Evolutionary conservation across 2,329 filamentous ascomycete genomes (phyloP), one percentile per base, ranked within the genome.

Genomic region (Apiospora arundinis): DNA sequence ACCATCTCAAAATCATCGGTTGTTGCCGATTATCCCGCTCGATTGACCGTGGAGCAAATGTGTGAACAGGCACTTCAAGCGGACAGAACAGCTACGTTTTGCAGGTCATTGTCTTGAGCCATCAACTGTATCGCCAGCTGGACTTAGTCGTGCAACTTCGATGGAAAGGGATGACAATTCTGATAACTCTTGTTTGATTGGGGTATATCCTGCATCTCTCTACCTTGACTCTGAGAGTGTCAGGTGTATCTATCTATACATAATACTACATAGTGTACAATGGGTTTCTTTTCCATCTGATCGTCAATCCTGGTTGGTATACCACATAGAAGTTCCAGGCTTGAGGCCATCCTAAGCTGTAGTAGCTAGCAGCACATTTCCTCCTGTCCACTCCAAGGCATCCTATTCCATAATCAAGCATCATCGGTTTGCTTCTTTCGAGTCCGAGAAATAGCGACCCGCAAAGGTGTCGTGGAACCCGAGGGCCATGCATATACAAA

Each of bases 401-500:
- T 56, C 25, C 25, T 16, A 28, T n/a, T 23, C 18, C 46, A 12
- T 3, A 45, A 16, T 12, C 42, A 45, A 45, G 9, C 49, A 14
- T 7, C 9, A 1, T 4, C 14, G 7, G 1, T 40, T 14, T 40
- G 16, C 16, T 21, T 23, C 21, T 5, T 63, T 40, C 56, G 18
- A 25, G 40, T 12, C 28, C 40, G 37, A 42, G 25, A 9, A 14
- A 69, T 23, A 16, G 25, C 9, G 0, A 71, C 44, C 4, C 37
- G 25, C 7, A 67, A 18, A 11, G 66, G 40, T n/a, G 67, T 60
- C 14, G 23, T 18, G 5, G 56, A 42, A 45, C 46, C 46, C 28
- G 48, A 56, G 14, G 70, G 67, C 70, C 70, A 71, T 32, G 71
- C 65, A 66, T 70, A 70, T 28, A 70, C 46, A 32, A 63, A 63